A percentile compares a stretch with the other conserved stretches of the same genome.
phyloP scores from a whole-genome alignment of 148 eudicot genomes.

The Heliosperma pusillum region DNA sequence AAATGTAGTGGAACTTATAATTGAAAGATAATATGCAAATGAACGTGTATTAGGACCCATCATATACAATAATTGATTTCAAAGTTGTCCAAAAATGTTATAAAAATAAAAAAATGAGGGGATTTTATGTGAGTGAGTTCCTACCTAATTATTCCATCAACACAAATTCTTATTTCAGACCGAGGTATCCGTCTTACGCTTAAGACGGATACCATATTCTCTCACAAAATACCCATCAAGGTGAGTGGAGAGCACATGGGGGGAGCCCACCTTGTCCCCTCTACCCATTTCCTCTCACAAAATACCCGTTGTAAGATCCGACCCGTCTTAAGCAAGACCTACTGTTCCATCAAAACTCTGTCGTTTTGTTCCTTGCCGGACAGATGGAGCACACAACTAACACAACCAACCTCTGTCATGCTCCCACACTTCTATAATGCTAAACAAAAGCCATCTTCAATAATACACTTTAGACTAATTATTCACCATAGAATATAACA shows the following conservation, averaged over 20 bases:
- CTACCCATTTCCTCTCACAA: too few species aligned
- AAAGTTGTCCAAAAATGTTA: constrained; percentile 8
- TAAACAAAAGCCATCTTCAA: neutral
- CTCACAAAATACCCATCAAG: too few species aligned
- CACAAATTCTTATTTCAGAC: too few species aligned
- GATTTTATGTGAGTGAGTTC: constrained; percentile 11
- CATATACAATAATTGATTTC: constrained; percentile 13
- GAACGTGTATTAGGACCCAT: constrained; percentile 26
- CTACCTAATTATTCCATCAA: constrained; percentile 20
- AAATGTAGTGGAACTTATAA: constrained; percentile 21
- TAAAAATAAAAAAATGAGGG: neutral
- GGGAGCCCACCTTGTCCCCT: too few species aligned
- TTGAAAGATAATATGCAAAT: constrained; percentile 17
- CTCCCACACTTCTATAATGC: constrained; percentile 1
- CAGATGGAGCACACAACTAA: constrained; percentile 28
- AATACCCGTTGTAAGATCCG: too few species aligned
- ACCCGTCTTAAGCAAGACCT: too few species aligned
- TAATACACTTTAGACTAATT: too few species aligned
- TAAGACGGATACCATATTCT: too few species aligned
- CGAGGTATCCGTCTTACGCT: too few species aligned
- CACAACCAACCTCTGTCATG: constrained; percentile 14
- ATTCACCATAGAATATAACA: too few species aligned
- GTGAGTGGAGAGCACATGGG: too few species aligned
- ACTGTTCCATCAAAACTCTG: constrained; percentile 14
- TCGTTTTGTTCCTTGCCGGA: constrained; percentile 23